These are phyloP conservation scores for Corniculantispora saksenae DNA, from an alignment of 2,329 filamentous ascomycete species.

Conservation along the genomic window DNA sequence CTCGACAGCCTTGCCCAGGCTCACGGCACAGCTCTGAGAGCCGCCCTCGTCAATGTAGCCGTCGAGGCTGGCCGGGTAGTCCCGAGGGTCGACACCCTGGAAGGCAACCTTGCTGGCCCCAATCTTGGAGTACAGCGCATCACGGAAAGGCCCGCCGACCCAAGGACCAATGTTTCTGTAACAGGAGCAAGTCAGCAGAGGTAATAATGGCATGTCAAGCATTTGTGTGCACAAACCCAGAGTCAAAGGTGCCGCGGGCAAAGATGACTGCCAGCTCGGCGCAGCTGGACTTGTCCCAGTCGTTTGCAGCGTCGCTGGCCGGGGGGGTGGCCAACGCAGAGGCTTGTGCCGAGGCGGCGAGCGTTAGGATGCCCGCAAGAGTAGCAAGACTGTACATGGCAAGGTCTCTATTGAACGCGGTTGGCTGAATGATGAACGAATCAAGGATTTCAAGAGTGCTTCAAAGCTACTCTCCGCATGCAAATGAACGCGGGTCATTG, in stretches of 20 bases:
- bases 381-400: background rate
- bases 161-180: constrained; percentile 20
- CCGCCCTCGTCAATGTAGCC: constrained; percentile 21
- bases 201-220: too few relatives aligned
- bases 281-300: background rate
- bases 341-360: background rate
- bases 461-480: too few relatives aligned
- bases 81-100: constrained; percentile 17
- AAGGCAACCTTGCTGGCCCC: constrained; percentile 11
- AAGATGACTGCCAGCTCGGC: constrained; percentile 21
- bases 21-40: constrained; percentile 11
- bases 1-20: constrained; percentile 9
- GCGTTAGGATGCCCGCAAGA: background rate
- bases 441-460: too few relatives aligned
- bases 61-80: constrained; percentile 19
- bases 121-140: constrained; percentile 13
- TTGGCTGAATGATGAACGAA: too few relatives aligned
- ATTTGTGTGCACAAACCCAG: constrained; percentile 4
- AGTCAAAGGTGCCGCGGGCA: constrained; percentile 20
- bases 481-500: too few relatives aligned
- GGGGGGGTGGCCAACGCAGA: background rate
- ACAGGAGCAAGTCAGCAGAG: background rate
- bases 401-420: too few relatives aligned
- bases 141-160: constrained; percentile 19
- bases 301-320: constrained; percentile 8